Evolutionary conservation across 345 rosid species (phyloP).

Genomic region (Nephelium lappaceum): DNA sequence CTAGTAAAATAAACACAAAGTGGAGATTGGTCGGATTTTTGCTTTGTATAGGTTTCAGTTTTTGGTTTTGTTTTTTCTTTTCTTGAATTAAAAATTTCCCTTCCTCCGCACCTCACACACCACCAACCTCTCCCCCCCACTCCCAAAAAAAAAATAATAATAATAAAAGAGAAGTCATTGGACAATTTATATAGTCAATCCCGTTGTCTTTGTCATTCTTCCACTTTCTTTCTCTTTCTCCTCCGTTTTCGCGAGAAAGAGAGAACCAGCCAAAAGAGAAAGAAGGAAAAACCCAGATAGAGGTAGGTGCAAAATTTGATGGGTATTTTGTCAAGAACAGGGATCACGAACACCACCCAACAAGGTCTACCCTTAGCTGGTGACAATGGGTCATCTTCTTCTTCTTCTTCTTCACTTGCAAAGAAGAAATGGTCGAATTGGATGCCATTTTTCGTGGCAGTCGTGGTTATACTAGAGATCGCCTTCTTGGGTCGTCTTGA

Average conservation of each 20-base stretch:
- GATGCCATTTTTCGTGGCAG: slow-evolving; percentile 64
- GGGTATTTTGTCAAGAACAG: slow-evolving; percentile 54
- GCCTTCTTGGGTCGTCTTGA: slow-evolving; percentile 84
- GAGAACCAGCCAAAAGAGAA: background rate
- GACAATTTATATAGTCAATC: too few relatives aligned
- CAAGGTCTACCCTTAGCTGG: slow-evolving; percentile 35
- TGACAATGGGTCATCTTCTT: slow-evolving; percentile 26
- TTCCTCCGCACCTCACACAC: too few relatives aligned
- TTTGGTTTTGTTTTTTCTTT: too few relatives aligned
- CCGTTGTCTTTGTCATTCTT: background rate
- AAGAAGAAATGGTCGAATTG: slow-evolving; percentile 64
- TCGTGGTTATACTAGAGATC: slow-evolving; percentile 76
- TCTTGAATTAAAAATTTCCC: too few relatives aligned
- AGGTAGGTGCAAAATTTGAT: slow-evolving; percentile 20
- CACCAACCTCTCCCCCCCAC: too few relatives aligned
- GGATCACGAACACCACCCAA: slow-evolving; percentile 12
- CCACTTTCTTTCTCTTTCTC: background rate
- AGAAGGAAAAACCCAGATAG: background rate
- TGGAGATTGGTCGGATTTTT: too few relatives aligned
- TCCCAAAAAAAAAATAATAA: too few relatives aligned
- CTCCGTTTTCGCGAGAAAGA: background rate
- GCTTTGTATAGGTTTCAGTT: too few relatives aligned
- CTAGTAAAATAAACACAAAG: too few relatives aligned
- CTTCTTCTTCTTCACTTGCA: slow-evolving; percentile 28
- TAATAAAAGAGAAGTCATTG: too few relatives aligned